Conservation (phyloP, 495 filamentous ascomycete genomes). For the Hyaloscypha finlandica region DNA sequence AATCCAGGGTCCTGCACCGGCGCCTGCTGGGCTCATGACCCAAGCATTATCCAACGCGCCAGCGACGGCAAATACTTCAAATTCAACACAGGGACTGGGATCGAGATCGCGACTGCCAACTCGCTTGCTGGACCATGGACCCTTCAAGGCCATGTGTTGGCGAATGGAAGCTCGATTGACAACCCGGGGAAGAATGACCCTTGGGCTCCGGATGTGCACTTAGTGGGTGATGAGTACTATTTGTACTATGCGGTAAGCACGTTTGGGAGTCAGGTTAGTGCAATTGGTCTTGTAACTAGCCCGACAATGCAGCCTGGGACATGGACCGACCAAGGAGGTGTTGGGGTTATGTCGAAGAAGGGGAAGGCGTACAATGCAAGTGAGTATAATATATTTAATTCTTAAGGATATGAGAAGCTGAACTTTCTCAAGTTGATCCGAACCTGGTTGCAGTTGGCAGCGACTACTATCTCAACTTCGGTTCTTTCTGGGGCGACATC, state of each 20-base stretch:
- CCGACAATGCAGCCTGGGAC: constrained; percentile 57
- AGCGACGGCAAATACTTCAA: constrained; percentile 73
- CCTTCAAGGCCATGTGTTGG: constrained; percentile 56
- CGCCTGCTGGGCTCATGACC: constrained; percentile 65
- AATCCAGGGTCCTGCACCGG: constrained; percentile 61
- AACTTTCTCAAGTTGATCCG: constrained; percentile 48
- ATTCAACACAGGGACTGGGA: constrained; percentile 64
- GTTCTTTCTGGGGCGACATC: constrained; percentile 70
- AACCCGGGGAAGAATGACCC: constrained; percentile 55
- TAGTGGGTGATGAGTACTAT: constrained; percentile 60
- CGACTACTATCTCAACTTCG: constrained; percentile 61
- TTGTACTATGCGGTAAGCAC: constrained; percentile 71
- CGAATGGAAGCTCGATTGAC: constrained; percentile 56
- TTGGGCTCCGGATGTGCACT: constrained; percentile 69
- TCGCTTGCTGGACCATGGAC: constrained; percentile 67
- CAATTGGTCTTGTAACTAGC: constrained; percentile 71
- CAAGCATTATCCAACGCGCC: constrained; percentile 59
- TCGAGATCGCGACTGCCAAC: constrained; percentile 59
- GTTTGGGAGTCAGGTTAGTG: constrained; percentile 62
- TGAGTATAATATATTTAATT: background rate
- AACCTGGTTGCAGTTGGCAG: constrained; percentile 54
- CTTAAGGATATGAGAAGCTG: background rate
- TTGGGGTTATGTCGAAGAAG: constrained; percentile 49
- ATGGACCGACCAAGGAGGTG: constrained; percentile 59
- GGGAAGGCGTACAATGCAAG: constrained; percentile 63